Percentiles rank a stretch among this genome's conserved stretches.
Evolutionary conservation across 2,329 filamentous ascomycete species (phyloP).

Genomic region (Aspergillus eucalypticola): DNA sequence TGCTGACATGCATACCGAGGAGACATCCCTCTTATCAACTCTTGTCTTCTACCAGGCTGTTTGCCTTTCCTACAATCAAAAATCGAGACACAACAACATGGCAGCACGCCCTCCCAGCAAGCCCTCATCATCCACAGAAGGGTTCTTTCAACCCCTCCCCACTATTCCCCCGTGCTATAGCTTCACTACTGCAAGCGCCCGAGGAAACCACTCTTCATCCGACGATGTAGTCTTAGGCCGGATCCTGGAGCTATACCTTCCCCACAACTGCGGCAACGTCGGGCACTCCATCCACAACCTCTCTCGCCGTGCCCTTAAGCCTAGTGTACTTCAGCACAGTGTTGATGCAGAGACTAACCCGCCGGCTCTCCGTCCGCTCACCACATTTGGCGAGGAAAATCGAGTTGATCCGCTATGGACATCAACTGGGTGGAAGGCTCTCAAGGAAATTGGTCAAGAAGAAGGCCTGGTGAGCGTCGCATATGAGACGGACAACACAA

Average conservation of each 20-base stretch:
- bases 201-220: background rate
- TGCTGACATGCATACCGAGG: background rate
- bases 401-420: background rate
- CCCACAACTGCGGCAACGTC: background rate
- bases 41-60: background rate
- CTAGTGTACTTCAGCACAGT: background rate
- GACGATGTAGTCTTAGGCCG: background rate
- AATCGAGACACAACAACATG: background rate
- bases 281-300: background rate
- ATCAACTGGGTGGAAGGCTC: background rate
- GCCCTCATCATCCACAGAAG: background rate
- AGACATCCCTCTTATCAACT: background rate
- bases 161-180: background rate
- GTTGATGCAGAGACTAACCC: background rate
- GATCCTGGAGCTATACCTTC: background rate
- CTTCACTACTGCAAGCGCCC: background rate
- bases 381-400: background rate
- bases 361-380: background rate
- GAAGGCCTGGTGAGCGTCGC: background rate
- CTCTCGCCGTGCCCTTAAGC: background rate
- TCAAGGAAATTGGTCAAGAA: background rate
- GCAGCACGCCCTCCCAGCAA: background rate
- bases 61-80: background rate
- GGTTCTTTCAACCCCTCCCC: background rate
- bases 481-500: background rate